Conservation (phyloP, 1,284 basidiomycete genomes). For the Leccinum laetum region DNA sequence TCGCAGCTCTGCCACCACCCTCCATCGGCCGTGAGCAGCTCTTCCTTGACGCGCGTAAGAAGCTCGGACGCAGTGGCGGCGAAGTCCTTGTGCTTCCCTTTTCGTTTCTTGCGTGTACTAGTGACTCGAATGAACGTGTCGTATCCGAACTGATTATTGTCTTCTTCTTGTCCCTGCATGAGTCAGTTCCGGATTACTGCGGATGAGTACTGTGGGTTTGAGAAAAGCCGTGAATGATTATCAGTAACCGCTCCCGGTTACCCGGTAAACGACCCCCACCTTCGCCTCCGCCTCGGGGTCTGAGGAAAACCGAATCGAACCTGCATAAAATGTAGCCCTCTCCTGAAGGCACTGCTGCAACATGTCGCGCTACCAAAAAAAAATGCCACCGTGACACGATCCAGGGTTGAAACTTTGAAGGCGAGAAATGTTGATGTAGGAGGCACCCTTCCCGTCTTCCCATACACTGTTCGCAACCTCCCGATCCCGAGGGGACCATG, state of each 20-base stretch:
- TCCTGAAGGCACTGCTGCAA: not conserved
- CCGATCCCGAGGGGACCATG: too few species aligned
- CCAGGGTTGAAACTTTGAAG: not conserved
- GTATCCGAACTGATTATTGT: constrained; percentile 32
- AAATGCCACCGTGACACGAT: not conserved
- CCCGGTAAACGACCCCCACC: not conserved
- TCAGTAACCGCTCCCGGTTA: not conserved
- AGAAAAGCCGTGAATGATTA: not conserved
- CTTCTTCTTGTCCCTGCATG: constrained; percentile 19
- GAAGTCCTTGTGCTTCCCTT: constrained; percentile 19
- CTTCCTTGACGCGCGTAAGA: constrained; percentile 38
- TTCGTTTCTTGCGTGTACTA: constrained; percentile 39
- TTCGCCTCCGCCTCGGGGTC: not conserved
- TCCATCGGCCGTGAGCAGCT: constrained; percentile 30
- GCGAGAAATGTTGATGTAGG: constrained; percentile 15
- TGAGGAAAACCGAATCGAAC: not conserved
- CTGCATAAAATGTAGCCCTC: not conserved
- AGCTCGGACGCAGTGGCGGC: constrained; percentile 28
- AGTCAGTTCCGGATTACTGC: constrained; percentile 1
- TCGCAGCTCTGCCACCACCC: constrained; percentile 46
- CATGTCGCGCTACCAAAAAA: not conserved
- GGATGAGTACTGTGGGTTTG: not conserved
- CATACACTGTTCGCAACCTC: too few species aligned
- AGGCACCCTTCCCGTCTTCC: too few species aligned
- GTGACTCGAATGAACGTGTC: constrained; percentile 40